Evolutionary conservation across 495 filamentous ascomycete genomes (phyloP), one percentile per base, ranked within the genome.

Genomic region (Hypoxylon fuscum): DNA sequence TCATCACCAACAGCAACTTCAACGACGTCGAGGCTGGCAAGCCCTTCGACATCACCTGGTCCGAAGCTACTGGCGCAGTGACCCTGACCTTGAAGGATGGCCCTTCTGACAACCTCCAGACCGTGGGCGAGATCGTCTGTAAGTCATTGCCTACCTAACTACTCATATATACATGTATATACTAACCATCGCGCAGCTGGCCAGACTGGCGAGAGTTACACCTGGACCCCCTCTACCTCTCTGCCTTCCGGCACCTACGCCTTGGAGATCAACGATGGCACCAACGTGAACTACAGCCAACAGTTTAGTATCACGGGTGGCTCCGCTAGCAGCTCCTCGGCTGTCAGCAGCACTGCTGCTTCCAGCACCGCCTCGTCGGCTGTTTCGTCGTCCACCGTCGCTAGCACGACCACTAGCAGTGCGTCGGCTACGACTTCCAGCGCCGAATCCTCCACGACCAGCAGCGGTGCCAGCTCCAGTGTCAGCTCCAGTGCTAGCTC

Each of bases 31-130:
- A 43, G 34, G 76, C 66, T 53, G 77, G 73, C 47, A 31, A 66
- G 56, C 64, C 76, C 23, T 80, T 80, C 65, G 74, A 72, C 48
- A 55, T 82, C 43, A 76, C 62, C 43, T 82, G 77, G 78, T 35
- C 55, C 18, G 66, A 60, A 25, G 77, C 76, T 15, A 15, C 49
- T 12, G 76, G 74, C 6, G 62, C 74, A 5, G 76, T 80, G 52
- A 76, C 71, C 35, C 55, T 82, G 38, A 70, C 52, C 27, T 58
- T 82, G 29, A 67, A 76, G 69, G 53, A 69, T 12, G 79, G 79
- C 49, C 15, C 61, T 18, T 7, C 34, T 9, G 35, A 47, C 11
- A 56, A 76, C 68, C 71, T 82, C 42, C 51, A 75, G 57, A 62
- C 62, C n/a, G 68, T 78, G 34, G 14, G 49, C 37, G 64, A 61